Evolutionary conservation across 192 early-diverging fungal species (phyloP), one percentile per base, ranked within the genome.

Genomic region (Rhizoclosmatium globosum): DNA sequence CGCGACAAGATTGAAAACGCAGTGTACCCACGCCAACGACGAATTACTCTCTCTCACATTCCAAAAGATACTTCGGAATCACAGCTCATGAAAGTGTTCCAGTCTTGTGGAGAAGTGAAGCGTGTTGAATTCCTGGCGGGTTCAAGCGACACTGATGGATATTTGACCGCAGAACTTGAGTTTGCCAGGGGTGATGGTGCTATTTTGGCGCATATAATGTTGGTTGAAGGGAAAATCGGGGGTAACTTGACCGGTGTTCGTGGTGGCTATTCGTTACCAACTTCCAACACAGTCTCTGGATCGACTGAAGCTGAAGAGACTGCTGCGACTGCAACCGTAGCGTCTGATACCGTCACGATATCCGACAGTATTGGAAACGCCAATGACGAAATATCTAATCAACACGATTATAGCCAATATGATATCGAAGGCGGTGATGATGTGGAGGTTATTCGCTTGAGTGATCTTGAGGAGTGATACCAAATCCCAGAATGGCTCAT

Each of bases 1-100:
- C 70, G 67, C 4, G 82, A 74, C 58, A 82, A 80, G 53, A 59
- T 79, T 11, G 68, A 80, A 45, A 79, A 69, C 72, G 73, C 64
- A 9, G 84, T 83, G 38, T 85, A 82, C 74, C 84, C 84, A n/a
- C 59, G 84, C 13, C 84, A 85, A 64, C 9, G 83, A 44, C 66
- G 82, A 38, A 41, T 85, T 7, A 81, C 71, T 2, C 17, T 85
- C 4, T 66, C 53, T 6, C 43, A 59, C 46, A 15, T 78, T 7
- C 68, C 67, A 44, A 2, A 47, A 9, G 62, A 19, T 23, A 43
- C 58, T 44, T 57, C 79, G 4, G 76, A 81, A 44, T 45, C 21
- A 42, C 42, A 78, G 17, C 17, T 78, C 3, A 4, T 39, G 23
- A 47, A 43, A 21, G 56, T 43, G 15, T 78, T 78, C 58, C 19